Evolutionary conservation across 176 grass and related monocot species (phyloP), one percentile per base, ranked within the genome.

Genomic region (Triticum turgidum): DNA sequence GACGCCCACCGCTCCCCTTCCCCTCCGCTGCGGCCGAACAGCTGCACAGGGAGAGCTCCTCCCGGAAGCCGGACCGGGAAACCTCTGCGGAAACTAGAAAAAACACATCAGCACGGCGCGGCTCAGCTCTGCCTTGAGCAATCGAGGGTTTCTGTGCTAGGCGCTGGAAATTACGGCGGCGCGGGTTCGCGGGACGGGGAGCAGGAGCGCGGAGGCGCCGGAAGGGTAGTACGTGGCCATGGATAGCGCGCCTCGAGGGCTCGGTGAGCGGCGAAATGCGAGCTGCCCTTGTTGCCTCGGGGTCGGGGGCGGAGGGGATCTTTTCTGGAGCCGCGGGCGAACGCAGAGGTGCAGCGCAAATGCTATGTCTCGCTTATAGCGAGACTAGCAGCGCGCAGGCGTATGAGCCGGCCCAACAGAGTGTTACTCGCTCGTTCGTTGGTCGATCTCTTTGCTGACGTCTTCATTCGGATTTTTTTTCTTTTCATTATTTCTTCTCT

Each of bases 211-310:
- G 5, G 77, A 45, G 25, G 76, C 21, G 3, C 56, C 38, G 6
- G 82, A 45, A 9, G 79, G 24, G 9, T 27, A 34, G 9, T n/a
- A 37, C 13, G 76, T 21, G 76, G 89, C 85, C 89, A 91, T 91
- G 85, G 85, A 73, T 84, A 74, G 78, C 78, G 88, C 54, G 47
- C 27, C 63, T 71, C 76, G 30, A 58, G 1, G 13, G 69, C 29
- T 61, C 64, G 62, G 33, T 24, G 44, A 49, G 42, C 37, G 18
- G 64, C 64, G 62, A 67, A 67, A 81, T 32, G 38, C 25, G 25
- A 81, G 79, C 34, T 73, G 59, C 59, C 39, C 32, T 32, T 25
- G 54, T 83, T 13, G 62, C 42, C 72, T 77, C n/a, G 38, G 56
- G 14, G 37, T 1, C 20, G 30, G 61, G 78, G 68, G 72, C 17